These are phyloP conservation scores for Xylaria hypoxylon DNA, from an alignment of 2,329 filamentous ascomycete species.

Conservation along the genomic window DNA sequence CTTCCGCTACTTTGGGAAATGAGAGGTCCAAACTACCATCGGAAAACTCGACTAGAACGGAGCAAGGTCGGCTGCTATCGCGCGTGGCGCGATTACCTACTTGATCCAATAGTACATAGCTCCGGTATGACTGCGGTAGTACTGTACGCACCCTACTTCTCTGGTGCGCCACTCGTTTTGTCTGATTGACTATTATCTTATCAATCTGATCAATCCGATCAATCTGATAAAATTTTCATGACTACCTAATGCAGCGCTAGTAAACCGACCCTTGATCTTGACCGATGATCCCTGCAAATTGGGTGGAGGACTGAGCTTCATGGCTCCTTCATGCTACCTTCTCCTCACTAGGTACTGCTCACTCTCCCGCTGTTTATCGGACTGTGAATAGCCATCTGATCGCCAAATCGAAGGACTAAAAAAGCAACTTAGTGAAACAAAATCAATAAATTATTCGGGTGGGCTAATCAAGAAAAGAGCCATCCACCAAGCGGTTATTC, in stretches of 20 bases:
- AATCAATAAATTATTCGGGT: not conserved
- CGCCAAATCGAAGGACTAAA: not conserved
- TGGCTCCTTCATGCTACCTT: not conserved
- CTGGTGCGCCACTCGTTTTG: not conserved
- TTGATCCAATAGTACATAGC: not conserved
- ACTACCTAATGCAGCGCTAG: conserved; percentile 27
- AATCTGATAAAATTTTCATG: conserved; percentile 44
- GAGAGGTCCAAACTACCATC: conserved; percentile 26
- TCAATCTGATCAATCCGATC: conserved; percentile 37
- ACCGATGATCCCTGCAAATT: conserved; percentile 13
- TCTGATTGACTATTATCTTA: conserved; percentile 39
- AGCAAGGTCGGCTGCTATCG: not conserved
- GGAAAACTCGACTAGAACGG: conserved; percentile 4
- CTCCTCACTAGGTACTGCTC: not conserved
- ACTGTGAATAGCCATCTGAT: not conserved
- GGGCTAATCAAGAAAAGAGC: no score
- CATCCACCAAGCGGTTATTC: not conserved
- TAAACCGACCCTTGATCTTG: not conserved
- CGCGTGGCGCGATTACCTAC: not conserved
- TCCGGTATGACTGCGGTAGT: not conserved
- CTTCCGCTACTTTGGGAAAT: conserved; percentile 14
- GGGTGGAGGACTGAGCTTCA: conserved; percentile 19
- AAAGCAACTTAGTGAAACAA: not conserved
- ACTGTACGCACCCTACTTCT: not conserved
- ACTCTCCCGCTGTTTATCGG: not conserved